phyloP scores from a whole-genome alignment of 495 filamentous ascomycete species.

The Neurospora cerealis region DNA sequence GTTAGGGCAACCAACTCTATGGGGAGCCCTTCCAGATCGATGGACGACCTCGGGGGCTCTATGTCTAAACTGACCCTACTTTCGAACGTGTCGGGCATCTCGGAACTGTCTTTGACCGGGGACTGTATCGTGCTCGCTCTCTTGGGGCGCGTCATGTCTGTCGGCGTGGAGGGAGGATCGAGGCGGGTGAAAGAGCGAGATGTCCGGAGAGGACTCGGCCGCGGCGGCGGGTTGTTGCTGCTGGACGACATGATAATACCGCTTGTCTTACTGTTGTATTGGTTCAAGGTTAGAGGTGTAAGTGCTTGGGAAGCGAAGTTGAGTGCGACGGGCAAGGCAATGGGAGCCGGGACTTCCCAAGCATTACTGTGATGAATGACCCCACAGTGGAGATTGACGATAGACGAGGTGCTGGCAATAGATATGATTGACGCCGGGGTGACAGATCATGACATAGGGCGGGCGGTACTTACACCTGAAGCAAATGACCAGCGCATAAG shows the following conservation, averaged over 20 bases:
- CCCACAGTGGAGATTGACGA: neutral
- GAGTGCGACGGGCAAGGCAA: neutral
- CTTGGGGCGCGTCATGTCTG: constrained; percentile 30
- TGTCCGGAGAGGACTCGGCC: constrained; percentile 15
- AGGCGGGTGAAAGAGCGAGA: constrained; percentile 18
- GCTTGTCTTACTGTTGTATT: neutral
- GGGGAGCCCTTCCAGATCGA: constrained; percentile 76
- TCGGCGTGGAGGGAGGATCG: constrained; percentile 7
- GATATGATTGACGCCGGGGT: neutral
- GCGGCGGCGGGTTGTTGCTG: constrained; percentile 1
- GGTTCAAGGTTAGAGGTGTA: neutral
- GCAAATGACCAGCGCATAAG: neutral
- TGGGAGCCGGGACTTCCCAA: neutral
- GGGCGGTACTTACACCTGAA: neutral
- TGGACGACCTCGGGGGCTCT: constrained; percentile 45
- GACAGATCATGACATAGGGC: neutral
- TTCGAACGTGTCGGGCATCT: constrained; percentile 41
- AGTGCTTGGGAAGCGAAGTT: neutral
- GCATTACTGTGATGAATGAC: neutral
- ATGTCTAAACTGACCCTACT: constrained; percentile 41
- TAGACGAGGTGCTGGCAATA: neutral
- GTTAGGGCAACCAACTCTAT: constrained; percentile 84
- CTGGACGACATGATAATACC: constrained; percentile 16
- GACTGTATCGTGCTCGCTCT: constrained; percentile 55
- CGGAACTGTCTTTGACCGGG: constrained; percentile 19